Evolutionary conservation across 1,139 yeast species (phyloP).

Genomic region (Blastobotrys raffinosifermentans): DNA sequence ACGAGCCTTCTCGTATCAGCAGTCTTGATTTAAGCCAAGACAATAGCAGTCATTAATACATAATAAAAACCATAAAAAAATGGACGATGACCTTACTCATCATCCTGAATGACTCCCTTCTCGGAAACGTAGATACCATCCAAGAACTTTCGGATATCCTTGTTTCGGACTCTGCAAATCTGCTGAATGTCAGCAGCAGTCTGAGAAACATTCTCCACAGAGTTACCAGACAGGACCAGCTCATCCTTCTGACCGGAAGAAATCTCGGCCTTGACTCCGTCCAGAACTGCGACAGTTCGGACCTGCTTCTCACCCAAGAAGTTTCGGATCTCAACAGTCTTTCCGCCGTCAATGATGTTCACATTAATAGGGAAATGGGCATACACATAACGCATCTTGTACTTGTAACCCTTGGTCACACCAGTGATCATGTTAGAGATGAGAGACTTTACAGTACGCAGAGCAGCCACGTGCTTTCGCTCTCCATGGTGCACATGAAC

Average conservation of each 20-base stretch:
- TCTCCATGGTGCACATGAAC: constrained; percentile 97
- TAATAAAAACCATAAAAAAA: neutral
- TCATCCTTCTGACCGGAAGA: constrained; percentile 87
- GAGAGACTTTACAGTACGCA: constrained; percentile 96
- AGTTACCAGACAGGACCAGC: constrained; percentile 85
- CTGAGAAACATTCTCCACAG: constrained; percentile 94
- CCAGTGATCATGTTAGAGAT: constrained; percentile 93
- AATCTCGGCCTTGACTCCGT: constrained; percentile 50
- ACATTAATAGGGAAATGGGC: constrained; percentile 99
- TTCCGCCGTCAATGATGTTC: constrained; percentile 74
- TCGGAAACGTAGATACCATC: constrained; percentile 99
- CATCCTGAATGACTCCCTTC: constrained; percentile 80
- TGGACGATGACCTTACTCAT: constrained; percentile 36
- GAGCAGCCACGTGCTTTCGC: constrained; percentile 99
- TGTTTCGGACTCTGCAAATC: constrained; percentile 96
- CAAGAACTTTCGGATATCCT: constrained; percentile 93
- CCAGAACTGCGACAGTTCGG: constrained; percentile 48
- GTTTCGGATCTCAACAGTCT: constrained; percentile 93
- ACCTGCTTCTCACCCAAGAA: constrained; percentile 86
- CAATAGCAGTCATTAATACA: constrained; percentile 8
- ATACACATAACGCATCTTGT: constrained; percentile 99
- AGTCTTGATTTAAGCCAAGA: constrained; percentile 15
- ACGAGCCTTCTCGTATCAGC: constrained; percentile 13
- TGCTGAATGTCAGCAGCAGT: constrained; percentile 96
- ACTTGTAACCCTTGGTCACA: constrained; percentile 98